Evolutionary conservation across 1,284 basidiomycete species (phyloP).

Genomic region (Lignosus rhinocerotis): DNA sequence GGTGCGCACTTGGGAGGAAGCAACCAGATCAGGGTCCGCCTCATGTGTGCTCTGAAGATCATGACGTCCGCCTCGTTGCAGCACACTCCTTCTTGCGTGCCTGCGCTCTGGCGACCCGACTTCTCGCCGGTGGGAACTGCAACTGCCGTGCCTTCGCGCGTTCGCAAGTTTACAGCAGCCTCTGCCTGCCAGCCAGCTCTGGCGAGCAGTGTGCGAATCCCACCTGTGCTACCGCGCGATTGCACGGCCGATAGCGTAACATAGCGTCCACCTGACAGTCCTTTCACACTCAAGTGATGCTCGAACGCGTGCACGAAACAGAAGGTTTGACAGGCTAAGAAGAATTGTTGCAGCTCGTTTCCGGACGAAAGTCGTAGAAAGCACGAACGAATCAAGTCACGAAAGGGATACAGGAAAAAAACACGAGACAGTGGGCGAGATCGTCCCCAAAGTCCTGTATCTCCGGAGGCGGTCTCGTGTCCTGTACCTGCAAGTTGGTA

Average conservation of each 20-base stretch:
- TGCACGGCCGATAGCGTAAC: not conserved
- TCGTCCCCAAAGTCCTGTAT: not conserved
- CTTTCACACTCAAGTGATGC: not conserved
- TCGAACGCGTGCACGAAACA: not conserved
- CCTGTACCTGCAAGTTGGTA: not conserved
- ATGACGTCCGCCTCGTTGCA: constrained; percentile 9
- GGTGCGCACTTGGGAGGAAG: constrained; percentile 4
- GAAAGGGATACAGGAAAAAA: not conserved
- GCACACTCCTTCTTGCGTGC: constrained; percentile 2
- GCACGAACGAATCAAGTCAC: not conserved
- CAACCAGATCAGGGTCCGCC: constrained; percentile 1
- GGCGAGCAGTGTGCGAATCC: not conserved
- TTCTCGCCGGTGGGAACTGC: constrained; percentile 15
- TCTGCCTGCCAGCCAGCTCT: not conserved
- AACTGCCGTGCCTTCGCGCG: not conserved
- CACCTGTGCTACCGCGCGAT: not conserved
- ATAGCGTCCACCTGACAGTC: not conserved
- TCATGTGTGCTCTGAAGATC: constrained; percentile 5
- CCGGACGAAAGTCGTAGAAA: not conserved
- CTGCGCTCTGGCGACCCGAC: constrained; percentile 1
- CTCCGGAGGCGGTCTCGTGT: not conserved
- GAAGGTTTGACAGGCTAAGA: too few relatives aligned
- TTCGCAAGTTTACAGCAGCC: constrained; percentile 4
- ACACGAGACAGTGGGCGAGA: not conserved
- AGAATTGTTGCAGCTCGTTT: not conserved